These are phyloP conservation scores for Iris pallida DNA, from an alignment of 116 monocot genomes.

Conservation along the genomic window DNA sequence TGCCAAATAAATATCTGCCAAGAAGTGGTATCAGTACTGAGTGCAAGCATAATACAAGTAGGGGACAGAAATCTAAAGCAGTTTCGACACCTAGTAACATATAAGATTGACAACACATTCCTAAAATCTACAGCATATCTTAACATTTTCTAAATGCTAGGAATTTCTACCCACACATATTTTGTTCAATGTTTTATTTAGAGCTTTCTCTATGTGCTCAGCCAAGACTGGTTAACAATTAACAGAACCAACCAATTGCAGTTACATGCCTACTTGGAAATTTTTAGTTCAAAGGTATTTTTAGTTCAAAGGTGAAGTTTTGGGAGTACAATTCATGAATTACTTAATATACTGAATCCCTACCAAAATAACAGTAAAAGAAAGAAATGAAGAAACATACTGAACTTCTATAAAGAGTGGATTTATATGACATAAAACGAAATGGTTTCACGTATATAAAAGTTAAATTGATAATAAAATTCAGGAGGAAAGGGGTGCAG, in stretches of 20 bases:
- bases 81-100: neutral
- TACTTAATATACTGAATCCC: no score
- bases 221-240: no score
- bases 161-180: no score
- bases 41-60: neutral
- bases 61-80: neutral
- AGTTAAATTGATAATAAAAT: neutral
- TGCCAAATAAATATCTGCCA: constrained; percentile 72
- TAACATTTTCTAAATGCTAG: neutral
- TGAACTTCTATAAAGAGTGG: no score
- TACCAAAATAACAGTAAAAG: neutral
- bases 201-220: no score
- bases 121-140: neutral
- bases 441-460: neutral
- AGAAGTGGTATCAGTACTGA: neutral
- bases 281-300: no score
- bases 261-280: no score
- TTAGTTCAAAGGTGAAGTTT: no score
- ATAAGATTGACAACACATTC: neutral
- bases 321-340: no score
- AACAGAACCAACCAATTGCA: no score
- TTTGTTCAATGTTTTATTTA: no score
- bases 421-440: neutral
- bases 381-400: neutral
- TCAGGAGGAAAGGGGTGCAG: neutral